Conservation (phyloP, 192 early-diverging fungal species). For the Nowakowskiella sp. region DNA sequence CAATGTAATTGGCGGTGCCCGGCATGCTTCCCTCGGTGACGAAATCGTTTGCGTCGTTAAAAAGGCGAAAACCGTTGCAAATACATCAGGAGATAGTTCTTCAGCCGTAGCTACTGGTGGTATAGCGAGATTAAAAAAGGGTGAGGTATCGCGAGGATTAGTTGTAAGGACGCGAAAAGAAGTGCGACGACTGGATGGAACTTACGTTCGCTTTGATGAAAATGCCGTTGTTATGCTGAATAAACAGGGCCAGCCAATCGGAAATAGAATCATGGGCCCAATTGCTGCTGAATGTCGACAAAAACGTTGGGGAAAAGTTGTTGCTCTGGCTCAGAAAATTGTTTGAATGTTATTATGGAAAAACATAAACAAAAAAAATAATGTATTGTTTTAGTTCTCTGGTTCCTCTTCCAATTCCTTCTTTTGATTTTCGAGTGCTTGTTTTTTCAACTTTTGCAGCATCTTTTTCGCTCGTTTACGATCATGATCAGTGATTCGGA, state of each 20-base stretch:
- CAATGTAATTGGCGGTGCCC: conserved; percentile 63
- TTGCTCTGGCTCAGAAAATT: conserved; percentile 85
- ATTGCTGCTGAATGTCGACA: conserved; percentile 81
- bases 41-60: conserved; percentile 95
- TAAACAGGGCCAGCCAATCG: conserved; percentile 88
- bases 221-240: conserved; percentile 94
- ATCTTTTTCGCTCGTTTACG: conserved; percentile 9
- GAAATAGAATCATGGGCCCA: conserved; percentile 85
- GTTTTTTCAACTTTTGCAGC: conserved; percentile 1
- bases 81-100: conserved; percentile 28
- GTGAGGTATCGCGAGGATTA: conserved; percentile 85
- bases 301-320: conserved; percentile 94
- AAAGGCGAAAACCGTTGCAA: conserved; percentile 72
- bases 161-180: conserved; percentile 87
- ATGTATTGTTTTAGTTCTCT: not conserved
- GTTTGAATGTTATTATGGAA: conserved; percentile 43
- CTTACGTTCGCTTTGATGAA: conserved; percentile 90
- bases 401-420: not conserved
- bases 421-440: not conserved
- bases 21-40: conserved; percentile 59
- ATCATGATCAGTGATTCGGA: conserved; percentile 7
- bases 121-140: conserved; percentile 75
- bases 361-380: not conserved
- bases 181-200: conserved; percentile 81
- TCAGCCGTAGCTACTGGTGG: conserved; percentile 23